Evolutionary conservation across 805 yeast species (phyloP), one percentile per base, ranked within the genome.

Genomic region (Candida khao-thaluensis): DNA sequence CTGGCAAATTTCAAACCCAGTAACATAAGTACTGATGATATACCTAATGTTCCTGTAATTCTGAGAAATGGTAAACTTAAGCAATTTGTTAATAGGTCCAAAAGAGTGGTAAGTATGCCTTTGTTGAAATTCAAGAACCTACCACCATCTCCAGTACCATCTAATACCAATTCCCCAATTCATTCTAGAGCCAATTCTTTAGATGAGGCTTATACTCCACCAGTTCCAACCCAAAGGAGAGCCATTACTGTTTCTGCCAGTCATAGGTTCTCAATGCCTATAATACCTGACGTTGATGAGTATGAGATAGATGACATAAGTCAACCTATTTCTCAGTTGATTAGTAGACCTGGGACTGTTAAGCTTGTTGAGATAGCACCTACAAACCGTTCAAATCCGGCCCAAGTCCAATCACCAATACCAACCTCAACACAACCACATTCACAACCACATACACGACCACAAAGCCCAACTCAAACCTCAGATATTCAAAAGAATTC

Each of bases 1-100:
- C 52, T 60, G 7, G 46, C 44, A 15, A 42, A 61, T 1, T 62
- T 52, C 44, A 43, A 49, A 35, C 68, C 69, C 2, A 58, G 59
- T 9, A 45, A 44, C 8, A 48, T 45, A 37, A 42, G 52, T 2
- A 29, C 47, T 4, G 50, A 44, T 9, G 70, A 66, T 28, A 51
- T 68, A 9, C 71, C 71, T 7, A 45, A 38, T 7, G 16, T 47
- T 12, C 51, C 50, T 2, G 40, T 47, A 2, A 42, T 43, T 22
- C 35, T 42, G 39, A 9, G 42, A 24, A 51, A 49, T 12, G 62
- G 64, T 6, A 42, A 35, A 22, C 43, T 59, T 32, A 48, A 47
- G 30, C 48, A 52, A 22, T 53, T 49, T 30, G 35, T 45, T 8
- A 39, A 49, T 12, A 31, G 18, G 12, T 27, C 25, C 10, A 30